Percentiles rank a stretch among this genome's conserved stretches.
phyloP scores from a whole-genome alignment of 768 basidiomycete species.

The Phylloporus sp. region DNA sequence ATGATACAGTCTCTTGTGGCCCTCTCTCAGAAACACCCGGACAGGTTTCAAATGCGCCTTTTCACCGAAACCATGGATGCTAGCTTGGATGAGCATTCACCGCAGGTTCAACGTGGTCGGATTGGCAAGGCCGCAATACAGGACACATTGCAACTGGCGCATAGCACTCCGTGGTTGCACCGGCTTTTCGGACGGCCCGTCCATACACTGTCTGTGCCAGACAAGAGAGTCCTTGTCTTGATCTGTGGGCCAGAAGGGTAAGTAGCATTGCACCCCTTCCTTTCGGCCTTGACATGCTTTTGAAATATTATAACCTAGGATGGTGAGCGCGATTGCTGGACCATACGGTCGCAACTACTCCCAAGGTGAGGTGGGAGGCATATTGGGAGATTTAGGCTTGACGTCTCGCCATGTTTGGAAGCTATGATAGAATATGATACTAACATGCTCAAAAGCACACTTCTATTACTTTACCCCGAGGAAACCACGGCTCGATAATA shows the following conservation, averaged over 20 bases:
- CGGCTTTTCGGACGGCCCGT: slow-evolving; percentile 16
- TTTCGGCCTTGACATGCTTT: background rate
- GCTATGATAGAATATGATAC: slow-evolving; percentile 34
- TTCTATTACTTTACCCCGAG: too few relatives aligned
- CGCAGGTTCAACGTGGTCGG: slow-evolving; percentile 44
- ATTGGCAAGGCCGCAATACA: slow-evolving; percentile 52
- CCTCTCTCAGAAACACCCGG: slow-evolving; percentile 49
- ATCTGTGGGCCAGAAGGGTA: slow-evolving; percentile 86
- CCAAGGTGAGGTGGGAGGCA: slow-evolving; percentile 67
- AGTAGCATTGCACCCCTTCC: slow-evolving; percentile 31
- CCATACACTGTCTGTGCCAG: slow-evolving; percentile 7
- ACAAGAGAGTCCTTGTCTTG: slow-evolving; percentile 57
- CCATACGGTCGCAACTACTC: slow-evolving; percentile 73
- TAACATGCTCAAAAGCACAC: background rate
- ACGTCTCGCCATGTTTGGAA: slow-evolving; percentile 66
- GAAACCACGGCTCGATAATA: too few relatives aligned
- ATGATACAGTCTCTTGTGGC: slow-evolving; percentile 52
- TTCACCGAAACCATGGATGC: slow-evolving; percentile 53
- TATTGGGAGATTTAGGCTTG: slow-evolving; percentile 61
- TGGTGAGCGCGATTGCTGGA: slow-evolving; percentile 73
- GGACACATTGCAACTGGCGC: slow-evolving; percentile 34
- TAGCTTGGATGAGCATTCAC: slow-evolving; percentile 11
- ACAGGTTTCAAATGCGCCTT: slow-evolving; percentile 51
- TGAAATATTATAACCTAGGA: slow-evolving; percentile 39
- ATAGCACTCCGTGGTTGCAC: slow-evolving; percentile 30